A percentile compares a stretch with the other conserved stretches of the same genome.
Conservation (phyloP, 306 rosid species). For the Vigna radiata region DNA sequence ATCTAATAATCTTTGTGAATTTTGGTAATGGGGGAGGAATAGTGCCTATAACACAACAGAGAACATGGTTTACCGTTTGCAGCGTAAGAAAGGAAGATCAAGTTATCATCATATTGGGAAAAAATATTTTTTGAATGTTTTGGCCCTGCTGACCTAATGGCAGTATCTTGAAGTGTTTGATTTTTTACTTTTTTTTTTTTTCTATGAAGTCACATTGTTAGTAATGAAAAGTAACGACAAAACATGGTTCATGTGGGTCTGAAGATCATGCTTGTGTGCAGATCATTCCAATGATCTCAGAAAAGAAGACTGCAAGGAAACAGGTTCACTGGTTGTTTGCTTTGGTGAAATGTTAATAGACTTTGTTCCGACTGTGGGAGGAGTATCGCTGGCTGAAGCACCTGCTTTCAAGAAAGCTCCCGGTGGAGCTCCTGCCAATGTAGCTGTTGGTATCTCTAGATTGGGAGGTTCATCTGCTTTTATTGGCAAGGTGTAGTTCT, state of each 20-base stretch:
- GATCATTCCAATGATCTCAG: constrained; percentile 43
- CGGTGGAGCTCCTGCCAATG: constrained; percentile 99
- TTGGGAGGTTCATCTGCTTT: constrained; percentile 87
- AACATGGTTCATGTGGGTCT: constrained; percentile 42
- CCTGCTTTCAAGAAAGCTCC: constrained; percentile 93
- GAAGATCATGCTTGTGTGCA: constrained; percentile 37
- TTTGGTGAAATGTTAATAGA: constrained; percentile 88
- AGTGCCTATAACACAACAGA: constrained; percentile 8
- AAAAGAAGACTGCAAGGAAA: constrained; percentile 44
- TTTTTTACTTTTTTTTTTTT: constrained; percentile 10
- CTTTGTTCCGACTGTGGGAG: constrained; percentile 85
- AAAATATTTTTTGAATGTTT: not conserved
- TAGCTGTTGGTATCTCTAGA: constrained; percentile 84
- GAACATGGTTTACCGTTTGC: constrained; percentile 9
- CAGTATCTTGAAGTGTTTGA: not conserved
- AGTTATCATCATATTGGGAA: constrained; percentile 26
- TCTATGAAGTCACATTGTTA: constrained; percentile 20
- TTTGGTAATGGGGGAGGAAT: constrained; percentile 13
- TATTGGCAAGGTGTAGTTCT: constrained; percentile 76
- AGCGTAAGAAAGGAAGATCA: not conserved
- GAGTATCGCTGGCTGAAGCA: constrained; percentile 93
- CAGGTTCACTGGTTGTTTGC: constrained; percentile 70
- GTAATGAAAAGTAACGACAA: constrained; percentile 11
- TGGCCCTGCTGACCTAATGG: constrained; percentile 14
- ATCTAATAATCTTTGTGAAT: not conserved